Conservation (phyloP, 2,329 filamentous ascomycete species). For the Corinectria fuckeliana region DNA sequence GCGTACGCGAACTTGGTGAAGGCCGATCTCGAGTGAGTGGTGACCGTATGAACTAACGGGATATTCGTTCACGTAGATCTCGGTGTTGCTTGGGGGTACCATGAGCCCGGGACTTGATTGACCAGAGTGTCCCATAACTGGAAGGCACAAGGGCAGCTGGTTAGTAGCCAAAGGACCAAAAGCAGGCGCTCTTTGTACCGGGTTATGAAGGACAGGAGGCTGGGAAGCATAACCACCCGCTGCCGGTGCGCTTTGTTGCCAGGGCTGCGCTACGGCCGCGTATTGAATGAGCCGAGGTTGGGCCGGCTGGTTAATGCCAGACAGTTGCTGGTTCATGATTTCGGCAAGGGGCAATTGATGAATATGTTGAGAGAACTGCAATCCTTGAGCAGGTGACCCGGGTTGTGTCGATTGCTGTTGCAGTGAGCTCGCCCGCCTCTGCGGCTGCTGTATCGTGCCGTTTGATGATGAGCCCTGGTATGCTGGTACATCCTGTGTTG, state of each 20-base stretch:
- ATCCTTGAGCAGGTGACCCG: background rate
- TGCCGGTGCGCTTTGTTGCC: background rate
- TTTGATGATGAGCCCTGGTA: background rate
- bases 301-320: background rate
- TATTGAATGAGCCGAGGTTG: background rate
- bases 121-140: background rate
- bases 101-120: background rate
- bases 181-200: background rate
- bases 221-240: background rate
- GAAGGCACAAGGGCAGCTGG: background rate
- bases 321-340: background rate
- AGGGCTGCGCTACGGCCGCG: background rate
- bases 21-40: conserved; percentile 49
- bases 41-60: conserved; percentile 50
- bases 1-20: conserved; percentile 55
- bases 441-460: background rate
- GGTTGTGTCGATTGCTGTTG: background rate
- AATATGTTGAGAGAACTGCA: conserved; percentile 14
- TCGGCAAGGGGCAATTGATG: background rate
- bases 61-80: conserved; percentile 43
- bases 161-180: background rate
- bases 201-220: background rate
- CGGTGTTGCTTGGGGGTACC: background rate
- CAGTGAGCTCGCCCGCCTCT: background rate
- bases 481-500: background rate